Conservation (phyloP, 2,329 filamentous ascomycete genomes). For the Colletotrichum orchidophilum region DNA sequence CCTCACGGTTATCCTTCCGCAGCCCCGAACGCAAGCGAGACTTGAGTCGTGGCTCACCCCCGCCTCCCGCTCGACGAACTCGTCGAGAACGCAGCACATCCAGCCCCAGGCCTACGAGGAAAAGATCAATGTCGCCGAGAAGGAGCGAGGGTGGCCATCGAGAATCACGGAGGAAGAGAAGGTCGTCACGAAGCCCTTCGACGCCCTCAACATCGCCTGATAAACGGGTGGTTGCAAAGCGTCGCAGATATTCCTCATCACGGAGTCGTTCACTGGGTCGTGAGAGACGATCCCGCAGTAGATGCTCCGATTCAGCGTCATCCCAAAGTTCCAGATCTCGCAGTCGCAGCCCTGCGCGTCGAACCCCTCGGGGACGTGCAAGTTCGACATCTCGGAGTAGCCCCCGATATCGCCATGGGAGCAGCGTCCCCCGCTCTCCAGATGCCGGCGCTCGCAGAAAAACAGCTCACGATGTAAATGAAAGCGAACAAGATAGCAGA, state of each 20-base stretch:
- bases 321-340: conserved; percentile 52
- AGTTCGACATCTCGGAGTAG: conserved; percentile 24
- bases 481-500: background rate
- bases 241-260: conserved; percentile 60
- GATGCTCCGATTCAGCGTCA: conserved; percentile 48
- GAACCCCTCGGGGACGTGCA: conserved; percentile 32
- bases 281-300: conserved; percentile 43
- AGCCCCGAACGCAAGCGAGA: conserved; percentile 42
- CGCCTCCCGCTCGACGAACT: conserved; percentile 45
- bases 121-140: conserved; percentile 51
- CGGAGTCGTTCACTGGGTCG: conserved; percentile 56
- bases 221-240: conserved; percentile 55
- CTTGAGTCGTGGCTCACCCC: conserved; percentile 44
- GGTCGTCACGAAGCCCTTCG: conserved; percentile 37
- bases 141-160: conserved; percentile 38
- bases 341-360: conserved; percentile 44
- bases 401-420: background rate
- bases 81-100: conserved; percentile 43
- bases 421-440: background rate
- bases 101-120: conserved; percentile 45
- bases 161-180: conserved; percentile 32
- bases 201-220: conserved; percentile 49
- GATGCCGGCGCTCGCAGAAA: background rate
- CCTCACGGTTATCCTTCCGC: conserved; percentile 46
- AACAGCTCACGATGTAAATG: background rate